Conservation (phyloP, 441 rosid species). For the Populus hybrid region DNA sequence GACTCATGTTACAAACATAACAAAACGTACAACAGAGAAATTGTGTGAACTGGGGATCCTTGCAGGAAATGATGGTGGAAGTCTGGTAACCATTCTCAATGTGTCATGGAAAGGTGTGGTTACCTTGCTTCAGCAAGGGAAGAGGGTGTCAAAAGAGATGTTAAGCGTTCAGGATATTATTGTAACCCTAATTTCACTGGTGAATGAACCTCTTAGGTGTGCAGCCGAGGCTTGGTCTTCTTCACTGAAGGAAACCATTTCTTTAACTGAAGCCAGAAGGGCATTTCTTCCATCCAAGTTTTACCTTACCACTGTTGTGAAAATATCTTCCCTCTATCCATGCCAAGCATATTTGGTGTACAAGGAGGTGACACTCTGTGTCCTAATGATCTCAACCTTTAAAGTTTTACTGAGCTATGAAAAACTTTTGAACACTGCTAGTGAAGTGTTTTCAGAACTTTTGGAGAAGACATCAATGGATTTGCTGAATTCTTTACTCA, state of each 20-base stretch:
- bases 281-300: slow-evolving; percentile 80
- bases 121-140: slow-evolving; percentile 71
- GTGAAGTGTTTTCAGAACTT: slow-evolving; percentile 75
- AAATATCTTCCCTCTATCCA: slow-evolving; percentile 68
- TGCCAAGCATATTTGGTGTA: slow-evolving; percentile 50
- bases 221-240: slow-evolving; percentile 75
- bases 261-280: slow-evolving; percentile 76
- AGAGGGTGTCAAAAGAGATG: slow-evolving; percentile 39
- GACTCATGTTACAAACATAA: slow-evolving; percentile 43
- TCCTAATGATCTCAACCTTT: slow-evolving; percentile 54
- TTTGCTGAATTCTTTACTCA: slow-evolving; percentile 58
- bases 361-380: slow-evolving; percentile 53
- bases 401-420: slow-evolving; percentile 53
- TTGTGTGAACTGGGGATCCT: slow-evolving; percentile 66
- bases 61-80: slow-evolving; percentile 82
- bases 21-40: slow-evolving; percentile 46
- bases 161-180: slow-evolving; percentile 67
- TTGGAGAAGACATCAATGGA: slow-evolving; percentile 63
- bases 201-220: slow-evolving; percentile 57
- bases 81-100: slow-evolving; percentile 81
- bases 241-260: slow-evolving; percentile 51
- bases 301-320: slow-evolving; percentile 78
- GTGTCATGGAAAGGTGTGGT: slow-evolving; percentile 93
- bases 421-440: slow-evolving; percentile 42
- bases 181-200: slow-evolving; percentile 50